Percentiles rank a stretch among this genome's conserved stretches.
These are phyloP conservation scores for Leucocoprinus birnbaumii DNA, from an alignment of 768 basidiomycete genomes.

Conservation along the genomic window DNA sequence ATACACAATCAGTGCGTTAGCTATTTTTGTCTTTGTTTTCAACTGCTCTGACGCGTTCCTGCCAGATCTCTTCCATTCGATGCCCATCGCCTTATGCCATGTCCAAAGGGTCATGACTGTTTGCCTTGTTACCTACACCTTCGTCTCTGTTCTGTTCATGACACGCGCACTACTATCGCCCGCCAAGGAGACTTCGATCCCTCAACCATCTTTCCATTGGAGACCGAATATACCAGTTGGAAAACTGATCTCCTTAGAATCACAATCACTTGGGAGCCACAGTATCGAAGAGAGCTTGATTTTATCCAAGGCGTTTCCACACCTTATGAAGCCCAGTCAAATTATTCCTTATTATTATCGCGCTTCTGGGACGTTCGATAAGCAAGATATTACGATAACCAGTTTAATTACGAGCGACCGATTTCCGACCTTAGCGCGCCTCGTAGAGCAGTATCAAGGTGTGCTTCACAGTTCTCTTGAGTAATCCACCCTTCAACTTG, in stretches of 20 bases:
- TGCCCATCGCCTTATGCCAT: not conserved
- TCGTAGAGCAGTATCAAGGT: slow-evolving; percentile 83
- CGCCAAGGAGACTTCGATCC: not conserved
- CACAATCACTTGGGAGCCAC: slow-evolving; percentile 28
- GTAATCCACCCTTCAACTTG: not conserved
- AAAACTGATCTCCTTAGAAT: slow-evolving; percentile 31
- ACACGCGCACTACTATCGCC: slow-evolving; percentile 34
- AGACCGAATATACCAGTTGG: slow-evolving; percentile 23
- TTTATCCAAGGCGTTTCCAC: slow-evolving; percentile 68
- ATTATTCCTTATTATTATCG: slow-evolving; percentile 83
- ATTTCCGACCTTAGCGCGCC: slow-evolving; percentile 64
- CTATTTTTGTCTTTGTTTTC: slow-evolving; percentile 1
- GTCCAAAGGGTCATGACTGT: slow-evolving; percentile 18
- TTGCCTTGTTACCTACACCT: slow-evolving; percentile 30
- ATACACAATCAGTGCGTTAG: not conserved
- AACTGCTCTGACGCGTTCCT: not conserved
- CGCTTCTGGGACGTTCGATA: slow-evolving; percentile 51
- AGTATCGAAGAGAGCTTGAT: slow-evolving; percentile 48
- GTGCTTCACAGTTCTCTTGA: slow-evolving; percentile 13
- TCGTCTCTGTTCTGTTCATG: slow-evolving; percentile 41
- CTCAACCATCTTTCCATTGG: not conserved
- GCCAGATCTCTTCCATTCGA: not conserved
- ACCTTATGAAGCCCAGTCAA: slow-evolving; percentile 68
- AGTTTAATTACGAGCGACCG: slow-evolving; percentile 82
- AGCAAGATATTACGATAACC: slow-evolving; percentile 78